Base-by-base conservation (phyloP, 495 filamentous ascomycete species). In the Haplographium delicatum region DNA sequence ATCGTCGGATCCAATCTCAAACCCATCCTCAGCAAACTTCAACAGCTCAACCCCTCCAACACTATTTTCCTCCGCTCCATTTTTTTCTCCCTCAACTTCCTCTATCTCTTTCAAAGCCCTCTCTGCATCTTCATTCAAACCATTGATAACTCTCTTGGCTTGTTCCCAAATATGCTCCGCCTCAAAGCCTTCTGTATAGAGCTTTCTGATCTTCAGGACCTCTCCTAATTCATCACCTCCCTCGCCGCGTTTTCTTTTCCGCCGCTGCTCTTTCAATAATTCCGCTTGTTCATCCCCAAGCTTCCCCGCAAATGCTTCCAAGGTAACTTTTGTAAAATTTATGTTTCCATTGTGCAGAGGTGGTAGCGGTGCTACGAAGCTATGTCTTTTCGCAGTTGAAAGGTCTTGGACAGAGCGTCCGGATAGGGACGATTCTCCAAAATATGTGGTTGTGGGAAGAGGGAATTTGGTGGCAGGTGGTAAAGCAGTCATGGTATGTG, bases 81-180 rank as follows among this genome's bases (percentile, higher is more conserved):
- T 47, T 26, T 47, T 51, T 4, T 58, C 51, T 8, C 44, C 49
- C 24, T 61, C 58, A 10, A 72, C 55, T 41, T 65, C 62, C 2
- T 65, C 58, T 10, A 55, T 58, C 16, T 69, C 72, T 50, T 72
- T 66, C 9, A 77, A 54, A 42, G 68, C 72, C 23, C 68, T 62
- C 47, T 84, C 73, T 8, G 76, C 57, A 51, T 81, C 73, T 10
- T 71, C 60, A 41, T 71, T 74, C 20, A 72, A 67, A 3, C 74
- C 75, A 60, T 79, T 71, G 47, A 93, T 75, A 18, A 98, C 86
- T 62, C 85, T 80, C 55, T 77, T 83, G 4, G 89, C 88, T 68
- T 98, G 93, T 62, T 95, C 88, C 89, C 91, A 97, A 15, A 98
- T 81, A 68, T 97, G 93, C 38, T 82, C 81, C 19, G 86, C 81